Evolutionary conservation across 176 grass and related monocot species (phyloP).

Genomic region (Poa annua): DNA sequence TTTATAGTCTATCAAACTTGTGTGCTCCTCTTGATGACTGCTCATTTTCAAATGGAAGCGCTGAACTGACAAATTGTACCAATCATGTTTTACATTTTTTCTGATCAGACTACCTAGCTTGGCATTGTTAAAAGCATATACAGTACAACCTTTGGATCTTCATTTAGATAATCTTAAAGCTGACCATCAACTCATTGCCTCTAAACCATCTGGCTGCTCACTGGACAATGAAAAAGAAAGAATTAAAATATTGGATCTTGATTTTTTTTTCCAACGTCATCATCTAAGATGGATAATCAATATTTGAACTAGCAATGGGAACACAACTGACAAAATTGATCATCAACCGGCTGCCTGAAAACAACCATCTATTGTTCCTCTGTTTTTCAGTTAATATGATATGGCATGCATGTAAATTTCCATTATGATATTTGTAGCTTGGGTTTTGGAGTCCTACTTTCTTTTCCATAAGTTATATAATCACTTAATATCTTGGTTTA

Average conservation of each 20-base stretch:
- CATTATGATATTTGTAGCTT: neutral
- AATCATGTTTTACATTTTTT: neutral
- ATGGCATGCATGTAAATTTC: neutral
- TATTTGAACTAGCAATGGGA: slow-evolving; percentile 1
- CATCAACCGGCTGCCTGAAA: neutral
- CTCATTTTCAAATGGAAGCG: neutral
- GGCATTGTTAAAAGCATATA: no score
- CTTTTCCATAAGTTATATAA: neutral
- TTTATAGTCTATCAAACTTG: neutral
- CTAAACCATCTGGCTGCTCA: slow-evolving; percentile 13
- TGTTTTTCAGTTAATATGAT: slow-evolving; percentile 10
- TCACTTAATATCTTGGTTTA: neutral
- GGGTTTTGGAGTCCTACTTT: neutral
- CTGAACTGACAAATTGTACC: neutral
- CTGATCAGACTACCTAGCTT: neutral
- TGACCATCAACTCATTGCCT: neutral
- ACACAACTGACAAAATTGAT: neutral
- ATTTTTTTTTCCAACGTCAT: neutral
- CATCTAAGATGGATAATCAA: slow-evolving; percentile 24
- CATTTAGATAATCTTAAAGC: neutral
- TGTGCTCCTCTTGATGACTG: slow-evolving; percentile 5
- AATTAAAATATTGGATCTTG: neutral
- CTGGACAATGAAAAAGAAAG: neutral
- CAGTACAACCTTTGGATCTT: neutral
- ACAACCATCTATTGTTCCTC: neutral